Base-by-base conservation (phyloP, 2,329 filamentous ascomycete species). In the Simplicillium aogashimaense region DNA sequence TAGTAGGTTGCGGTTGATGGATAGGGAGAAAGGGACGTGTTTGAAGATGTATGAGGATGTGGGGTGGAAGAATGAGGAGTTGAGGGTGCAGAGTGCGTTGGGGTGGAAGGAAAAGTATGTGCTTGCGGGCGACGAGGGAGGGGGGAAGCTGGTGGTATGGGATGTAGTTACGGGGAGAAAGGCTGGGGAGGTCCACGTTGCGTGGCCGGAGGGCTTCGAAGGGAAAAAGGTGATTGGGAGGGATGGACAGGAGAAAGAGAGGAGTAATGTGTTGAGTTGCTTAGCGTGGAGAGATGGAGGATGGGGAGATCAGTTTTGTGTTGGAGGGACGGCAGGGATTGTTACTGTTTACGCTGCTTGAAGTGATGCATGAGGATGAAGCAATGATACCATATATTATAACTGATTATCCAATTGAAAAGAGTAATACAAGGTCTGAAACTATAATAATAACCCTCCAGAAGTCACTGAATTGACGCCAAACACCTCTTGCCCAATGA, bases 81-180 rank as follows among this genome's bases (percentile, higher is more conserved):
- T 92, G 45, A 70, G 87, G n/a, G 70, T 94, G 28, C 78, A 87
- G 58, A 81, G 81, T 31, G 70, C 85, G 4, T 66, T 95, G 41
- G 89, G 86, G 1, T 72, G 77, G 25, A 79, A 75, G 46, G 90
- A 95, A 60, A 80, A 76, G 44, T 81, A 83, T 37, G 86, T 92
- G 2, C 53, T 95, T 3, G 83, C 78, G 38, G 90, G 90, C 7
- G 87, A 88, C 52, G 89, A 95, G 1, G 56, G 44, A 15, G 55
- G 51, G 31, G 53, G 41, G 15, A 43, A 46, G 47, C 35, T 48
- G 44, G 35, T 44, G 37, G 33, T 44, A 37, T 97, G 90, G 90
- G 88, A 95, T 63, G 65, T 94, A 15, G 58, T 95, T 40, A 82
- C 74, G 6, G 89, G 86, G 1, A 74, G 79, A 40, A 56, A 84